Evolutionary conservation across 495 filamentous ascomycete genomes (phyloP).

Genomic region (Tetracladium setigerum): DNA sequence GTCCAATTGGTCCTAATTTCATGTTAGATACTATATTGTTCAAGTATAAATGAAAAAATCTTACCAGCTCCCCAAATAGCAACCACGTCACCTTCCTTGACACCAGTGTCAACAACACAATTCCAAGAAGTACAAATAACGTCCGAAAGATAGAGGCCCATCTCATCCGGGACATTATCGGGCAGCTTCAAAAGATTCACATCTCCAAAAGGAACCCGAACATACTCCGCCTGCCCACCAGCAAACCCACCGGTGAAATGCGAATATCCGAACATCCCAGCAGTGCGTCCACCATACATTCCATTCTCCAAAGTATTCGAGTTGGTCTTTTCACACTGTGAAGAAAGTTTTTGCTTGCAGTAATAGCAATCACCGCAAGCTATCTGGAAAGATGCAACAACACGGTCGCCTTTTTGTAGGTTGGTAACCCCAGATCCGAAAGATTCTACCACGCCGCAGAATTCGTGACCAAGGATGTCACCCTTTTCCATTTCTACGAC

Average conservation of each 20-base stretch:
- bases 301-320: conserved; percentile 57
- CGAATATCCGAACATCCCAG: conserved; percentile 69
- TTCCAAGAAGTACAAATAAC: conserved; percentile 76
- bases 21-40: neutral
- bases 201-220: conserved; percentile 76
- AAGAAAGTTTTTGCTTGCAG: conserved; percentile 67
- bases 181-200: conserved; percentile 77
- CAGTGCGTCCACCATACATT: conserved; percentile 67
- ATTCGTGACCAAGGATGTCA: conserved; percentile 88
- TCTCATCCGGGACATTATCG: conserved; percentile 78
- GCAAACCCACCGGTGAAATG: conserved; percentile 84
- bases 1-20: conserved; percentile 51
- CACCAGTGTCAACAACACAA: conserved; percentile 74
- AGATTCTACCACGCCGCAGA: conserved; percentile 72
- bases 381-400: conserved; percentile 84
- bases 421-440: conserved; percentile 54
- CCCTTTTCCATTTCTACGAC: conserved; percentile 71
- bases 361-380: conserved; percentile 66
- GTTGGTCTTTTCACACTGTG: conserved; percentile 75
- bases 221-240: conserved; percentile 83
- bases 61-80: conserved; percentile 71
- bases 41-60: neutral
- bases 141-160: conserved; percentile 75
- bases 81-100: conserved; percentile 70
- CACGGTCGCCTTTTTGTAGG: conserved; percentile 62